Evolutionary conservation across 352 stramenopile species (phyloP), one percentile per base, ranked within the genome.

Genomic region (Pythium insidiosum): DNA sequence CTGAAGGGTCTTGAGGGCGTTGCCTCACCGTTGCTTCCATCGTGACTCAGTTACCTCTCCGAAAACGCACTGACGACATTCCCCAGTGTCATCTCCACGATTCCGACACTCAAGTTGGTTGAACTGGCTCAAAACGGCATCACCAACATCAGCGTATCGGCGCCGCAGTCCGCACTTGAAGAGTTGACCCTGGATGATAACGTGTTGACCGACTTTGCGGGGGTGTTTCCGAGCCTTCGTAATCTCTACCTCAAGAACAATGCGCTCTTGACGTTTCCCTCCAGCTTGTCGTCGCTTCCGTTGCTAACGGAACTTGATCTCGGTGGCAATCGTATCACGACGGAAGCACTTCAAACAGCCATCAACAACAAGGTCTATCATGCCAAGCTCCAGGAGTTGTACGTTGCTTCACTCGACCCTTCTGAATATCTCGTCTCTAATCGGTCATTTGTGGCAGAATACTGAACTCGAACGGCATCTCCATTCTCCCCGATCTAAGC

Each of bases 181-280:
- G 28, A 58, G 29, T 23, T 58, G 6, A 29, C 19, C 9, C 36
- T 58, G 18, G 43, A 51, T 23, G 45, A 47, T 37, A 58, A 58
- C 31, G 21, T 38, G 29, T 42, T 58, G 16, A 47, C 23, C 26
- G 50, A 58, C 41, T 58, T 58, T 43, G 36, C n/a, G 6, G 50
- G 42, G 16, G 30, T 38, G 23, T 45, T 58, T 13, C 50, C 50
- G 22, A 50, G 50, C 38, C 37, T 58, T 10, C 6, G 30, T 9
- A 38, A 36, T 13, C 31, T 58, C 6, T 58, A 43, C 22, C 10
- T 58, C 13, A 34, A 30, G 6, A 38, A 42, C 7, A 58, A 58
- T 37, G 35, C 12, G n/a, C 29, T 58, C 29, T 40, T 42, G 15
- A 15, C 25, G 18, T 58, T 58, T 29, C 50, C 50, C 11, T 43